Conservation (phyloP, 2,329 filamentous ascomycete genomes). For the Trichoderma pleuroti region DNA sequence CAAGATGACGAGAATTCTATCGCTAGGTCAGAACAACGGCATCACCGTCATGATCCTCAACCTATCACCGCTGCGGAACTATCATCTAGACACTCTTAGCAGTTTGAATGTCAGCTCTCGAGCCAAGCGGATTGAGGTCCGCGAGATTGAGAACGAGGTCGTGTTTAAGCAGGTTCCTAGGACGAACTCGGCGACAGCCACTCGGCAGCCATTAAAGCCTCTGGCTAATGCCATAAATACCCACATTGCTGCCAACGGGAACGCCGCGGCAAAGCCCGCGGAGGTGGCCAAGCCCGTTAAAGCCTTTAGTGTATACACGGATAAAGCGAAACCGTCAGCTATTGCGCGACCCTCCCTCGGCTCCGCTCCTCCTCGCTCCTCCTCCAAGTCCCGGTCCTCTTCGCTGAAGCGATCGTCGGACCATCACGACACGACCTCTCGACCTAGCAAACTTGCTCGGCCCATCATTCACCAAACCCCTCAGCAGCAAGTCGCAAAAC, state of each 20-base stretch:
- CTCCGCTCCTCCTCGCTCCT: slow-evolving; percentile 33
- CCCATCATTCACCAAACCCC: slow-evolving; percentile 26
- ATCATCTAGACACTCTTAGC: slow-evolving; percentile 89
- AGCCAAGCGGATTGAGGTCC: slow-evolving; percentile 92
- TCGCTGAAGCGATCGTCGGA: slow-evolving; percentile 44
- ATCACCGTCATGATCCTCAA: slow-evolving; percentile 97
- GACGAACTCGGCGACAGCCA: slow-evolving; percentile 41
- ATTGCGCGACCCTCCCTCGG: slow-evolving; percentile 34
- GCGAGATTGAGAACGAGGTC: slow-evolving; percentile 93
- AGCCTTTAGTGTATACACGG: slow-evolving; percentile 82
- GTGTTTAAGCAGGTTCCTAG: slow-evolving; percentile 74
- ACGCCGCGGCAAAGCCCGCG: slow-evolving; percentile 39
- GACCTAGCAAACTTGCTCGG: slow-evolving; percentile 49
- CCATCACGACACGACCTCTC: slow-evolving; percentile 37
- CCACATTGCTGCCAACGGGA: slow-evolving; percentile 67
- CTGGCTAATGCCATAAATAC: slow-evolving; percentile 72
- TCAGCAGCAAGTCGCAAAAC: slow-evolving; percentile 6
- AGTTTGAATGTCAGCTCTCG: slow-evolving; percentile 93
- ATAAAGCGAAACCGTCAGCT: slow-evolving; percentile 54
- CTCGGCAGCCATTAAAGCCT: slow-evolving; percentile 74
- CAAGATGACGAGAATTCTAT: slow-evolving; percentile 95
- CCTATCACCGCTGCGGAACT: slow-evolving; percentile 83
- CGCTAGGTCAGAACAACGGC: slow-evolving; percentile 89
- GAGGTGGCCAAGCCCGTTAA: slow-evolving; percentile 67
- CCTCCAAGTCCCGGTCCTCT: slow-evolving; percentile 33